Evolutionary conservation across 2,329 filamentous ascomycete species (phyloP).

Genomic region (Hymenoscyphus fructigenus): DNA sequence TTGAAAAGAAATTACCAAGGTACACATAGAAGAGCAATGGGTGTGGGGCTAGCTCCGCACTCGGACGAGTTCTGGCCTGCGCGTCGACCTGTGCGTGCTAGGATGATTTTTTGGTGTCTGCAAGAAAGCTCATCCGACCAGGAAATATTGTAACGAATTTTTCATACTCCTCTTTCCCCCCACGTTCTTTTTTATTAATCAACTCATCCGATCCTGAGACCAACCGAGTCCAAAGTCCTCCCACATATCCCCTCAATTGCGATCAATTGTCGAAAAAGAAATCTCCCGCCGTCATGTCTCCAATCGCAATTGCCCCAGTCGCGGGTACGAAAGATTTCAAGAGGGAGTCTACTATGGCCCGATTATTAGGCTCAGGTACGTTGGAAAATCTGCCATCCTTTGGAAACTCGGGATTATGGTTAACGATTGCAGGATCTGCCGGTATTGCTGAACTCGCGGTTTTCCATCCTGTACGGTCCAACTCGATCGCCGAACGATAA

Average conservation of each 20-base stretch:
- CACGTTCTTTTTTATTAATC: neutral
- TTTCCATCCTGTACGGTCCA: constrained; percentile 74
- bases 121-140: neutral
- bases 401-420: constrained; percentile 1
- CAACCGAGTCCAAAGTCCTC: neutral
- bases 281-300: constrained; percentile 20
- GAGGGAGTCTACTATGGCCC: constrained; percentile 81
- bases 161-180: neutral
- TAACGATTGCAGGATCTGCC: constrained; percentile 66
- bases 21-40: neutral
- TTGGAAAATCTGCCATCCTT: neutral
- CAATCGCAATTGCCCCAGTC: constrained; percentile 40
- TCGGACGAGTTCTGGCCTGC: neutral
- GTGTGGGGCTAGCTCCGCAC: neutral
- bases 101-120: neutral
- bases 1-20: too few relatives aligned
- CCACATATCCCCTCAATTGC: neutral
- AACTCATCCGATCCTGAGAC: neutral
- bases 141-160: neutral
- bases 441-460: constrained; percentile 91
- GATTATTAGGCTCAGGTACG: constrained; percentile 87
- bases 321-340: constrained; percentile 33
- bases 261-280: neutral
- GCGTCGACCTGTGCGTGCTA: neutral
- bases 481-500: constrained; percentile 16